Evolutionary conservation across 1,139 yeast species (phyloP), one percentile per base, ranked within the genome.

Genomic region (Geotrichum reessii): DNA sequence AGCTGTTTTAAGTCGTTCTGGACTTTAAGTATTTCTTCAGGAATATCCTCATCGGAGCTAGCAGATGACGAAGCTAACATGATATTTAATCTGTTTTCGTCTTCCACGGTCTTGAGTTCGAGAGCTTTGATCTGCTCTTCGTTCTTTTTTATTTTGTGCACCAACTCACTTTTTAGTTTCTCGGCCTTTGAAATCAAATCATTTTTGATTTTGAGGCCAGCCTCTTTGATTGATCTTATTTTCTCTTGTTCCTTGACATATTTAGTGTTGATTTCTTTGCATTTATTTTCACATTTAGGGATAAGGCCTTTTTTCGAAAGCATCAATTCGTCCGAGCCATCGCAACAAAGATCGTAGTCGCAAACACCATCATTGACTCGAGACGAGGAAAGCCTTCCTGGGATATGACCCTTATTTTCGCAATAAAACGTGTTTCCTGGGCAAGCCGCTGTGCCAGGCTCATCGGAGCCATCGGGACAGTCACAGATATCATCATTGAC

Each of bases 401-500:
- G 69, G 24, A 70, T 63, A 53, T 84, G 88, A 1, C 96, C 97
- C 54, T 78, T 76, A 67, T 95, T 95, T 25, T 74, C 81, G 73
- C 99, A 93, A 71, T 83, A 91, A 67, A 91, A 93, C 54, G 64
- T 63, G 14, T 79, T 78, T 17, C 58, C 60, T 12, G 67, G 75
- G 71, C 98, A 93, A 0, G 97, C 97, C 56, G 87, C 78, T 0
- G 98, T 93, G 0, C 97, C 97, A 0, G 98, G 97, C 71, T 93
- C 99, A 72, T 93, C 99, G 2, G 95, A 85, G 0, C 99, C 99
- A 73, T 93, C 99, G 0, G 98, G 97, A 74, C 99, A 93, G 70
- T 93, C 99, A 72, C 98, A 92, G 67, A 81, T 85, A 66, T 91
- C 86, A 70, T 93, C 98, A 69, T 93, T 92, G 64, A 93, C 80